Evolutionary conservation across 139 green algal species (phyloP), one percentile per base, ranked within the genome.

Genomic region (Eudorina sp.): DNA sequence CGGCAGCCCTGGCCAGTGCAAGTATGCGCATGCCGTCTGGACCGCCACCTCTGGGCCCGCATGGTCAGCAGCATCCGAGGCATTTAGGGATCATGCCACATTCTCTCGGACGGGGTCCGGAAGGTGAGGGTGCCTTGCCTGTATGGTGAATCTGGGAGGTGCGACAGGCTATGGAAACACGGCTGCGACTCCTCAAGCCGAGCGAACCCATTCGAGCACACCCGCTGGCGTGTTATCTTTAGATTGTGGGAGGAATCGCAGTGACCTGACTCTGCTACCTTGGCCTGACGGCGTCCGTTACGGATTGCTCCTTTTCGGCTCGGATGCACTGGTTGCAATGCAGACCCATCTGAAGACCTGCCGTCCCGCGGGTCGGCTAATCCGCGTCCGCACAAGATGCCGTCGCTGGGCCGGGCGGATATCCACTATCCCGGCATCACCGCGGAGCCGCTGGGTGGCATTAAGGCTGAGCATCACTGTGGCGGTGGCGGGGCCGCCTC

Each of bases 331-430:
- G n/a, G n/a, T n/a, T n/a, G n/a, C n/a, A n/a, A n/a, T n/a, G n/a
- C 64, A 87, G 81, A 87, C 0, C 19, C 81, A 9, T 2, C 38
- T 3, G 60, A 78, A 6, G 45, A 40, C 31, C 45, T 87, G 81
- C 81, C 51, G 60, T 82, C 83, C 8, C 48, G 68, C n/a, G 83
- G 83, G 4, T 81, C 83, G 9, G 83, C 66, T 46, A 88, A 88
- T 40, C 83, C 83, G 16, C 83, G 83, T 25, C 83, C 83, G 27
- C 48, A 80, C 48, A 88, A 88, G 83, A 88, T 88, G 68, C 83
- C 68, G 8, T 82, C 68, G 3, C 38, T 88, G 16, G 34, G 68
- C 38, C 68, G 68, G 51, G 16, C 53, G 8, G 55, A 86, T 31
- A 3, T 23, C 27, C n/a, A 43, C 40, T 27, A 85, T 41, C 14